phyloP scores from a whole-genome alignment of 2,329 filamentous ascomycete genomes.

The Ceratocystis cacaofunesta region DNA sequence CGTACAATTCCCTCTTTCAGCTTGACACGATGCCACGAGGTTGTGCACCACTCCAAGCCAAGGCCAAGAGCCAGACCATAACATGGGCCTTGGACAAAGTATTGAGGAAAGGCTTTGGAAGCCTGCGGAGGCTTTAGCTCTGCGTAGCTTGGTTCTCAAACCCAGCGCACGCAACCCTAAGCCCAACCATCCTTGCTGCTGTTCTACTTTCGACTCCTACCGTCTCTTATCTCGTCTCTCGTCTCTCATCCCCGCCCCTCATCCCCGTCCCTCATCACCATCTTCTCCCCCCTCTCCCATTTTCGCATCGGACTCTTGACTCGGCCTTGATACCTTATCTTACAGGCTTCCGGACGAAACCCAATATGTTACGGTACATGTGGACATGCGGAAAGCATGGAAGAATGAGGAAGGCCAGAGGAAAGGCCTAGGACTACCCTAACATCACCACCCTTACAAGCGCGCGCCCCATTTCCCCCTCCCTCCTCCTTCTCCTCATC shows the following conservation, averaged over 20 bases:
- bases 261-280: background rate
- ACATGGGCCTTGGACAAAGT: no score
- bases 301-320: background rate
- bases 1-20: background rate
- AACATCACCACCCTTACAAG: background rate
- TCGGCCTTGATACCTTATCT: background rate
- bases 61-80: background rate
- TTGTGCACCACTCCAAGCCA: background rate
- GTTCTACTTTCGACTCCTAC: no score
- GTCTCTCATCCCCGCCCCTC: no score
- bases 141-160: no score
- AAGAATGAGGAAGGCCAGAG: background rate
- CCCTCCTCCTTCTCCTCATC: background rate
- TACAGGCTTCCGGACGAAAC: background rate
- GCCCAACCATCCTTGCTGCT: no score
- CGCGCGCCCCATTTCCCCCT: background rate
- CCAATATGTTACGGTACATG: background rate
- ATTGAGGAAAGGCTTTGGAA: no score
- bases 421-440: background rate
- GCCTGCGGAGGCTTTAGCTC: no score
- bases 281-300: background rate
- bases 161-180: no score
- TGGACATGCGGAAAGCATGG: background rate
- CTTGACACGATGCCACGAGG: background rate
- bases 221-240: no score